Evolutionary conservation across 208 protist genomes (phyloP).

Genomic region (Zelonia costaricensis): DNA sequence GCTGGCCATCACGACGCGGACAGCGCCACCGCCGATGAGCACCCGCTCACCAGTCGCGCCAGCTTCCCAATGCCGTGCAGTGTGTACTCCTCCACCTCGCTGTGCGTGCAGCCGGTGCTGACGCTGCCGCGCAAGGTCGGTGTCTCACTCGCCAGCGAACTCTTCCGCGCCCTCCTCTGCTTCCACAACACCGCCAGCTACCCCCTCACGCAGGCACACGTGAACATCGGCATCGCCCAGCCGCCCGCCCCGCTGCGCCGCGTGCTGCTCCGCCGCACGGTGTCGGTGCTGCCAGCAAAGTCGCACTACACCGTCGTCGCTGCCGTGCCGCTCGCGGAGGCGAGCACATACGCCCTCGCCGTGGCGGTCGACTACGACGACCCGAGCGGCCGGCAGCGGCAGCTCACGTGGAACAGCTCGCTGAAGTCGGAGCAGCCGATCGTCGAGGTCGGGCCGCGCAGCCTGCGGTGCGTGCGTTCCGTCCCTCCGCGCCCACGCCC

Average conservation of each 20-base stretch:
- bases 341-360: slow-evolving; percentile 44
- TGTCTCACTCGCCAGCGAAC: slow-evolving; percentile 49
- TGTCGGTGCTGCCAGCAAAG: slow-evolving; percentile 29
- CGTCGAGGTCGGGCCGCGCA: slow-evolving; percentile 33
- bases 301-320: slow-evolving; percentile 25
- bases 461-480: slow-evolving; percentile 23
- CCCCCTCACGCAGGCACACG: slow-evolving; percentile 27
- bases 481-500: background rate
- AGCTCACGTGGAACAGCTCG: slow-evolving; percentile 53
- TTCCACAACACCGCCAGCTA: slow-evolving; percentile 75
- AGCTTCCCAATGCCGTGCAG: background rate
- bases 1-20: background rate
- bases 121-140: slow-evolving; percentile 53
- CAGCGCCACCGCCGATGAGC: background rate
- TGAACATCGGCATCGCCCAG: slow-evolving; percentile 35
- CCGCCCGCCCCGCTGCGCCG: slow-evolving; percentile 22
- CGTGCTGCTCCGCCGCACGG: slow-evolving; percentile 30
- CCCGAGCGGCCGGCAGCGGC: slow-evolving; percentile 39
- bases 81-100: slow-evolving; percentile 10
- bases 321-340: slow-evolving; percentile 16
- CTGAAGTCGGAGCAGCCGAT: slow-evolving; percentile 53
- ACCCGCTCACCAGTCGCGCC: background rate
- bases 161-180: slow-evolving; percentile 64
- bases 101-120: slow-evolving; percentile 51
- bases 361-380: slow-evolving; percentile 59